These are phyloP conservation scores for Pythium myriotylum DNA, from an alignment of 352 stramenopile genomes.

Conservation along the genomic window DNA sequence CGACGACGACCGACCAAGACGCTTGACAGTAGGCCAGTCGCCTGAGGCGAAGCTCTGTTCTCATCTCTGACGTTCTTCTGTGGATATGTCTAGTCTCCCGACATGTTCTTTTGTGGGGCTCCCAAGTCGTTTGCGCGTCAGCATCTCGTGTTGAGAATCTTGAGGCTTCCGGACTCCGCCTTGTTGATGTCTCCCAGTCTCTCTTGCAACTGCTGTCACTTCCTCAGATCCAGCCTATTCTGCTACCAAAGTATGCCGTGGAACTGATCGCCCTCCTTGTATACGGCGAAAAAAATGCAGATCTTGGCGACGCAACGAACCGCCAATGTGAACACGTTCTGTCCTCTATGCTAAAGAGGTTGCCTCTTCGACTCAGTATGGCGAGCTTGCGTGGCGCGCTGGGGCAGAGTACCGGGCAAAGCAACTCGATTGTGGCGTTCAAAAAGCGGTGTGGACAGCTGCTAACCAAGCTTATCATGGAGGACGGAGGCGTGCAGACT, in stretches of 20 bases:
- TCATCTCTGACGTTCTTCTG: slow-evolving; percentile 1
- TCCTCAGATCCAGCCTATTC: slow-evolving; percentile 75
- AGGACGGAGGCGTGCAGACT: slow-evolving; percentile 70
- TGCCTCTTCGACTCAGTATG: slow-evolving; percentile 77
- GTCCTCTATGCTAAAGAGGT: slow-evolving; percentile 44
- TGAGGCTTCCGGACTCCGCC: slow-evolving; percentile 19
- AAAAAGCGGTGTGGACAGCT: slow-evolving; percentile 64
- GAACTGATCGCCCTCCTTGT: slow-evolving; percentile 75
- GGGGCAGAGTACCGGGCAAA: slow-evolving; percentile 36
- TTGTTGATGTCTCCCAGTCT: slow-evolving; percentile 45
- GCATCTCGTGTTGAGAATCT: slow-evolving; percentile 7
- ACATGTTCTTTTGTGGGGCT: slow-evolving; percentile 53
- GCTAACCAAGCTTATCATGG: slow-evolving; percentile 64
- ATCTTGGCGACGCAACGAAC: slow-evolving; percentile 19
- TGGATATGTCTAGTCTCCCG: slow-evolving; percentile 41
- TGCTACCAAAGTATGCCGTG: slow-evolving; percentile 79
- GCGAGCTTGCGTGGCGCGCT: slow-evolving; percentile 70
- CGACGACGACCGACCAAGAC: slow-evolving; percentile 77
- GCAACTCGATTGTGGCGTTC: slow-evolving; percentile 40
- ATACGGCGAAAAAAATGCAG: slow-evolving; percentile 37
- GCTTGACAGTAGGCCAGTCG: slow-evolving; percentile 60
- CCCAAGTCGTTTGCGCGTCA: background rate
- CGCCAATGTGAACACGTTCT: slow-evolving; percentile 41
- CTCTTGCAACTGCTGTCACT: slow-evolving; percentile 67
- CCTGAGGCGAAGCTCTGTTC: background rate